Conservation (phyloP, 1,139 yeast genomes). For the Candida pseudocylindracea region DNA sequence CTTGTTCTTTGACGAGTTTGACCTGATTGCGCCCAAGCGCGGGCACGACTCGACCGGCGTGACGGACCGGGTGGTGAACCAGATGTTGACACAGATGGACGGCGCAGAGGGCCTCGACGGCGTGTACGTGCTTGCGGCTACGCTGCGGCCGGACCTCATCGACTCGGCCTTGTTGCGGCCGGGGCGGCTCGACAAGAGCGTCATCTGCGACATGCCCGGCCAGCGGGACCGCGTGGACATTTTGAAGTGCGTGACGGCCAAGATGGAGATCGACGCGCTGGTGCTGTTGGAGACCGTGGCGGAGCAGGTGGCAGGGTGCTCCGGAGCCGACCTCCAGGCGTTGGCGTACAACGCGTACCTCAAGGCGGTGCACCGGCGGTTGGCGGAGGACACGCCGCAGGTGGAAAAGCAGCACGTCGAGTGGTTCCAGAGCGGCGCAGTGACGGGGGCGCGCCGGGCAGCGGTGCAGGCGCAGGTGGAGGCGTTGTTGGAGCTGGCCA, state of each 20-base stretch:
- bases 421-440: background rate
- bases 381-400: slow-evolving; percentile 18
- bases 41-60: slow-evolving; percentile 98
- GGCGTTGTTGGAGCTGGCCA: background rate
- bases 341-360: slow-evolving; percentile 79
- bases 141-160: slow-evolving; percentile 84
- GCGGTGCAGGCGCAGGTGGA: slow-evolving; percentile 7
- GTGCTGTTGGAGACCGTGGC: slow-evolving; percentile 40
- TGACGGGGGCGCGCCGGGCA: slow-evolving; percentile 15
- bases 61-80: slow-evolving; percentile 93
- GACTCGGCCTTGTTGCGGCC: slow-evolving; percentile 92
- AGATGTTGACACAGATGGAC: slow-evolving; percentile 94
- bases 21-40: slow-evolving; percentile 92
- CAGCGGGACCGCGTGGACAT: slow-evolving; percentile 55
- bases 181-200: slow-evolving; percentile 83
- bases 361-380: slow-evolving; percentile 66
- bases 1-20: slow-evolving; percentile 87
- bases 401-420: slow-evolving; percentile 1
- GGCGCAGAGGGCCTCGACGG: slow-evolving; percentile 98
- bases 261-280: slow-evolving; percentile 26
- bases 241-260: slow-evolving; percentile 32
- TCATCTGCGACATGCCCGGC: slow-evolving; percentile 74
- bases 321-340: slow-evolving; percentile 94
- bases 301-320: slow-evolving; percentile 42
- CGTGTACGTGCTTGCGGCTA: slow-evolving; percentile 90